phyloP scores from a whole-genome alignment of 306 rosid species.

The Bauhinia variegata region DNA sequence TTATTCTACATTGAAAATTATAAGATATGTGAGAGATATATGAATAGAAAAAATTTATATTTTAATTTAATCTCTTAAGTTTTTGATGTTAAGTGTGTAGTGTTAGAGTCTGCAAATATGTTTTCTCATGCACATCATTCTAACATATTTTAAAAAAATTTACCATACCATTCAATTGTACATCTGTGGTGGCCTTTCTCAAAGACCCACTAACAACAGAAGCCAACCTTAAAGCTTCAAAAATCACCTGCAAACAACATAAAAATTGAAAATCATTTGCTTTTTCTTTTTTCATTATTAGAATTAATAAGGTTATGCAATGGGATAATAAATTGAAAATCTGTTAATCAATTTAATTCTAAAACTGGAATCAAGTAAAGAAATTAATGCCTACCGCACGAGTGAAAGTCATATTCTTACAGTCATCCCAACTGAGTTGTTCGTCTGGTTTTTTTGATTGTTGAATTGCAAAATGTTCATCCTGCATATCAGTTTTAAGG shows the following conservation, averaged over 20 bases:
- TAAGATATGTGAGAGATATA: no score
- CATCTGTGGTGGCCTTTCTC: slow-evolving; percentile 61
- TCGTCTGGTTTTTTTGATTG: slow-evolving; percentile 53
- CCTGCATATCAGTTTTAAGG: slow-evolving; percentile 38
- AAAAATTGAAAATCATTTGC: background rate
- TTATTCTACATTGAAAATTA: no score
- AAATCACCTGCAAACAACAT: slow-evolving; percentile 53
- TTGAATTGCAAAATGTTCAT: slow-evolving; percentile 69
- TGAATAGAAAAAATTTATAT: no score
- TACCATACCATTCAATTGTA: slow-evolving; percentile 65
- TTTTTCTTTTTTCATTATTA: no score
- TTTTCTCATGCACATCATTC: no score
- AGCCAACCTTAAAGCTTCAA: slow-evolving; percentile 78
- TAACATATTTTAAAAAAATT: no score
- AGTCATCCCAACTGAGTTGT: slow-evolving; percentile 63
- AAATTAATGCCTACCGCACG: slow-evolving; percentile 61
- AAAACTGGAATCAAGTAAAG: slow-evolving; percentile 14
- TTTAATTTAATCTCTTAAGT: no score
- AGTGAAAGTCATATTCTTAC: slow-evolving; percentile 61
- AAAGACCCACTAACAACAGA: slow-evolving; percentile 72
- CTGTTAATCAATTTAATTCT: background rate
- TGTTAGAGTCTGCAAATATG: no score
- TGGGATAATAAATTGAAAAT: background rate
- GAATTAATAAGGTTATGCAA: no score
- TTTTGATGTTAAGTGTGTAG: no score